Percentiles rank a stretch among this genome's conserved stretches.
Evolutionary conservation across 1,284 basidiomycete species (phyloP).

Genomic region (Fomitopsis betulina): DNA sequence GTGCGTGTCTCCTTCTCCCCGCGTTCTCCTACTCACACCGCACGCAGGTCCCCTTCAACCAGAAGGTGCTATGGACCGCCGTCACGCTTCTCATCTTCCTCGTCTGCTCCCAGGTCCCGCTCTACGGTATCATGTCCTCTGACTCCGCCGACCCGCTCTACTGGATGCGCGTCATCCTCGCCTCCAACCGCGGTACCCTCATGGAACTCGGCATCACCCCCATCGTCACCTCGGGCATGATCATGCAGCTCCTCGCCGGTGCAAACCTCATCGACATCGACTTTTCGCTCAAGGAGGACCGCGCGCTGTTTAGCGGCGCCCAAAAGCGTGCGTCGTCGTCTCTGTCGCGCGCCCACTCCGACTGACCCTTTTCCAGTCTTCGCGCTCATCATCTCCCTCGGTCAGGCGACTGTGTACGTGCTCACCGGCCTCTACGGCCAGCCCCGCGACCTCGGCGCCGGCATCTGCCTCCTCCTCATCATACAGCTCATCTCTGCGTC

Average conservation of each 20-base stretch:
- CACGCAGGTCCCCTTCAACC: constrained; percentile 85
- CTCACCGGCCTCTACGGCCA: constrained; percentile 96
- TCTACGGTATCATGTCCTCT: constrained; percentile 97
- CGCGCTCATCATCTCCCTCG: constrained; percentile 93
- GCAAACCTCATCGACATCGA: constrained; percentile 98
- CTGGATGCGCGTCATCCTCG: constrained; percentile 99
- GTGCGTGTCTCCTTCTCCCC: constrained; percentile 34
- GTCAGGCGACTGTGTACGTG: constrained; percentile 97
- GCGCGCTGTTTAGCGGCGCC: constrained; percentile 92
- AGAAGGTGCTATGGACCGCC: constrained; percentile 96
- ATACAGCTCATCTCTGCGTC: constrained; percentile 93
- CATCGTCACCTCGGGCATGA: constrained; percentile 98
- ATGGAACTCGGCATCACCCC: constrained; percentile 99
- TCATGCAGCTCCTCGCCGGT: constrained; percentile 98
- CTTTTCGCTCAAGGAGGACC: constrained; percentile 95
- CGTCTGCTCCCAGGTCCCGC: constrained; percentile 94
- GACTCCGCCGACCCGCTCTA: constrained; percentile 98
- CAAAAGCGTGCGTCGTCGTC: constrained; percentile 96
- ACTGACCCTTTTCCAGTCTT: constrained; percentile 61
- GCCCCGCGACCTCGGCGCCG: constrained; percentile 90
- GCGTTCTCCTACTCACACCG: not conserved
- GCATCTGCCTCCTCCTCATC: constrained; percentile 93
- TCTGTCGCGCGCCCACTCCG: too few species aligned
- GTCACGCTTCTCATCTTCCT: constrained; percentile 97
- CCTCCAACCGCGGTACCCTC: constrained; percentile 96